Percentiles rank a stretch among this genome's conserved stretches.
Evolutionary conservation across 1,284 basidiomycete genomes (phyloP).

Genomic region (Boletus smithii): DNA sequence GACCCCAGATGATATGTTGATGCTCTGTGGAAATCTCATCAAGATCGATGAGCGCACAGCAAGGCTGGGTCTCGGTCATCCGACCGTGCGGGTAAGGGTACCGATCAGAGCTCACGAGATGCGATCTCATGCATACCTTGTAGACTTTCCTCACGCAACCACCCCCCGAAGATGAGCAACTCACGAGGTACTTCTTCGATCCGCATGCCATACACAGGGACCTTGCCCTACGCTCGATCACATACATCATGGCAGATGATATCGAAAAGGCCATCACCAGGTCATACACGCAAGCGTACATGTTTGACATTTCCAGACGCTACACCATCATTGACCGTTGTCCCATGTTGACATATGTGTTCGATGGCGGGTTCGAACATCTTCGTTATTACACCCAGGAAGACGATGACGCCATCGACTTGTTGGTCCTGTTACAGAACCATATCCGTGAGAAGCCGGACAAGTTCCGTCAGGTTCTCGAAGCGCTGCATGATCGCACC

Average conservation of each 20-base stretch:
- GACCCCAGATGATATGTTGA: slow-evolving; percentile 26
- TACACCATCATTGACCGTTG: slow-evolving; percentile 25
- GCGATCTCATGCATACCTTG: slow-evolving; percentile 4
- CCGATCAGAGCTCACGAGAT: neutral
- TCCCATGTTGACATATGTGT: slow-evolving; percentile 32
- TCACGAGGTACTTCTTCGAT: slow-evolving; percentile 25
- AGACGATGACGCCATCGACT: slow-evolving; percentile 27
- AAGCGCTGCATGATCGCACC: slow-evolving; percentile 27
- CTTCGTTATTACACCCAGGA: slow-evolving; percentile 27
- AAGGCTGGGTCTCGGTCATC: slow-evolving; percentile 25
- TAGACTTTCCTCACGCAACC: slow-evolving; percentile 27
- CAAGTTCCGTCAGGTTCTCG: slow-evolving; percentile 23
- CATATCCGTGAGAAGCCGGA: slow-evolving; percentile 23
- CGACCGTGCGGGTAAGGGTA: slow-evolving; percentile 23
- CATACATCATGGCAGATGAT: slow-evolving; percentile 28
- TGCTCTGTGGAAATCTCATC: slow-evolving; percentile 28
- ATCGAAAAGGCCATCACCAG: slow-evolving; percentile 25
- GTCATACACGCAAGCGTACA: slow-evolving; percentile 24
- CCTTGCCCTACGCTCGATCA: slow-evolving; percentile 31
- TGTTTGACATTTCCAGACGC: slow-evolving; percentile 31
- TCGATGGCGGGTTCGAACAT: slow-evolving; percentile 30
- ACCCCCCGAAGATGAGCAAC: slow-evolving; percentile 11
- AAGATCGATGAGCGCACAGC: slow-evolving; percentile 28
- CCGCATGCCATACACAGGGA: slow-evolving; percentile 25
- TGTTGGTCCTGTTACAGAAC: slow-evolving; percentile 21